A percentile compares a stretch with the other conserved stretches of the same genome.
These are phyloP conservation scores for Coemansia sp. DNA, from an alignment of 192 early-diverging fungal species.

Conservation along the genomic window DNA sequence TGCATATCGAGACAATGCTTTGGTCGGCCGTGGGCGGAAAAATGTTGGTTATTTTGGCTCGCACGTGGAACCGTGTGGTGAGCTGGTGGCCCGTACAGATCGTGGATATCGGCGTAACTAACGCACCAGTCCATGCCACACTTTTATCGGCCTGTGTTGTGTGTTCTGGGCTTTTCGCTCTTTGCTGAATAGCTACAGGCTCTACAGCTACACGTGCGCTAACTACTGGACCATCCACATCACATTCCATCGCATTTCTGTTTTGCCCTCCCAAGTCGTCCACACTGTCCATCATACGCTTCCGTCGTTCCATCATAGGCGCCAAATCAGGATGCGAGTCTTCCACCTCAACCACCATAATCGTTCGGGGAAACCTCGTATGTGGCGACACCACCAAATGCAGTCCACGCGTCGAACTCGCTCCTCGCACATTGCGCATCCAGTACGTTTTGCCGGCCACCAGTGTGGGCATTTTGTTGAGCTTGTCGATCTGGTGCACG, in stretches of 20 bases:
- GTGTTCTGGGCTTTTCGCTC: neutral
- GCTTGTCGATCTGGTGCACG: constrained; percentile 6
- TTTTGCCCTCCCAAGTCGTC: too few relatives aligned
- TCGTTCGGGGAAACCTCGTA: constrained; percentile 9
- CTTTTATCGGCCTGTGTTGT: neutral
- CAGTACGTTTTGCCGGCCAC: neutral
- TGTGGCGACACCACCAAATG: neutral
- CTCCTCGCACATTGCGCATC: constrained; percentile 11
- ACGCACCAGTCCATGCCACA: too few relatives aligned
- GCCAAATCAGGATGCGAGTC: constrained; percentile 5
- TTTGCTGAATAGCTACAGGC: too few relatives aligned
- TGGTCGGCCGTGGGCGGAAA: constrained; percentile 7
- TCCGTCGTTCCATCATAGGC: constrained; percentile 3
- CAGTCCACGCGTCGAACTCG: neutral
- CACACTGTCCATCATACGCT: neutral
- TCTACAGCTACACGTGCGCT: too few relatives aligned
- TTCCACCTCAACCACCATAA: constrained; percentile 8
- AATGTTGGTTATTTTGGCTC: constrained; percentile 2
- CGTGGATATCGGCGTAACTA: neutral
- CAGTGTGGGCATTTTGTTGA: constrained; percentile 18
- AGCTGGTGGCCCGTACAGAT: constrained; percentile 5
- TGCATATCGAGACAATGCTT: constrained; percentile 1
- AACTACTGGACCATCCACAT: neutral
- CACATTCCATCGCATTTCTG: neutral
- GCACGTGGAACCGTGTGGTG: constrained; percentile 10